Base-by-base conservation (phyloP, 2,329 filamentous ascomycete species). In the Penicillium hordei region DNA sequence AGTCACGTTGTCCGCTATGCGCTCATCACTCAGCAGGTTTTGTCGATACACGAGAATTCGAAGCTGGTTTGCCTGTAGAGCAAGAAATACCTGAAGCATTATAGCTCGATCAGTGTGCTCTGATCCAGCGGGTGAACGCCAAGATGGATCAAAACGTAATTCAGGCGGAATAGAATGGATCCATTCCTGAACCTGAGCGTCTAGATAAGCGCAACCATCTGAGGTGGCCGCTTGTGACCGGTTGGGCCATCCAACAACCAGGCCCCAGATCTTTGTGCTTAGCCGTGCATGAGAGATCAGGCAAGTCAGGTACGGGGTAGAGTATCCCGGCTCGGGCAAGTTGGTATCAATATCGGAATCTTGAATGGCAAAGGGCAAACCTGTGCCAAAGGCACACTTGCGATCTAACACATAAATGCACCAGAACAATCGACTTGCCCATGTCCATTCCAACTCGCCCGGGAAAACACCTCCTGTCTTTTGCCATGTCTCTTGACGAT, bases 301-400 rank as follows among this genome's bases (percentile, higher is more conserved):
- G 48, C 78, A 81, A 3, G 75, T 75, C 0, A 82, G 65, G 42
- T 81, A 81, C 0, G 75, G 70, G 3, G 70, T 70, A 15, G 70
- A 65, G 15, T 71, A 64, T 3, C 65, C 79, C 0, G 78, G 78
- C 51, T 81, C 75, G 0, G 79, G 78, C 1, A 82, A 62, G 38
- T 77, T 75, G 0, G 79, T 77, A 49, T 83, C 81, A 58, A 83
- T 79, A 48, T 82, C 81, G 0, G 75, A 73, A 52, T 82, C 80
- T 12, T 79, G 72, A 5, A 83, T 72, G 0, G 76, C 76, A 61
- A 82, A 82, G 0, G 80, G 79, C 21, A 82, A 63, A 13, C 80
- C 79, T 0, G 79, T 82, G 2, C 80, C 80, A 34, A 83, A 81
- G 10, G 79, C 81, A 78, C 79, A 83, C 23, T 81, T 76, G 0